A percentile compares a stretch with the other conserved stretches of the same genome.
Conservation (phyloP, 768 basidiomycete genomes). For the Russula sp. region DNA sequence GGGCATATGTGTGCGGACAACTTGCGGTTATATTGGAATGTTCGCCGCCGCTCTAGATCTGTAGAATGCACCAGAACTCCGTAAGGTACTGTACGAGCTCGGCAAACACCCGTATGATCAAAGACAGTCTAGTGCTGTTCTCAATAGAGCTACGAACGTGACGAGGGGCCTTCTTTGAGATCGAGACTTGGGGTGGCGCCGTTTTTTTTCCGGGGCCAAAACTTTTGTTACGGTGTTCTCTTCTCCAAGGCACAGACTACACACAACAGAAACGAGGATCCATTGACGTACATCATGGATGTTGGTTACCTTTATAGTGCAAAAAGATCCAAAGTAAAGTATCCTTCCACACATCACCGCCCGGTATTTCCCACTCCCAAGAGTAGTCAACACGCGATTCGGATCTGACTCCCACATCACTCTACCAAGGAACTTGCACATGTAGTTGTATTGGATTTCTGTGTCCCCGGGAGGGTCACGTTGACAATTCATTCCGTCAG, state of each 20-base stretch:
- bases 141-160: neutral
- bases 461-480: constrained; percentile 54
- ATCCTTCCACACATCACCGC: constrained; percentile 32
- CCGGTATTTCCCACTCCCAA: constrained; percentile 38
- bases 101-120: neutral
- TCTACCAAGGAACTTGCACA: constrained; percentile 52
- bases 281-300: neutral
- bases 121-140: constrained; percentile 1
- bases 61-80: neutral
- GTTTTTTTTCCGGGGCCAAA: neutral
- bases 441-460: constrained; percentile 67
- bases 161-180: neutral
- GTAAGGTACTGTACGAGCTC: neutral
- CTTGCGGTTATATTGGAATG: neutral
- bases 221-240: constrained; percentile 1
- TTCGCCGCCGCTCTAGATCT: neutral
- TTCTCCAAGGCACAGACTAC: neutral
- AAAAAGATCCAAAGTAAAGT: neutral
- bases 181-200: constrained; percentile 1
- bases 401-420: constrained; percentile 73
- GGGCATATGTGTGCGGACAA: constrained; percentile 53
- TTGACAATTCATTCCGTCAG: constrained; percentile 44
- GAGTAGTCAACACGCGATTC: constrained; percentile 53
- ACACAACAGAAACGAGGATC: neutral
- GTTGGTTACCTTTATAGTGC: too few species aligned